A percentile compares a stretch with the other conserved stretches of the same genome.
Conservation (phyloP, 257 asterid genomes). For the Solanum bulbocastanum region DNA sequence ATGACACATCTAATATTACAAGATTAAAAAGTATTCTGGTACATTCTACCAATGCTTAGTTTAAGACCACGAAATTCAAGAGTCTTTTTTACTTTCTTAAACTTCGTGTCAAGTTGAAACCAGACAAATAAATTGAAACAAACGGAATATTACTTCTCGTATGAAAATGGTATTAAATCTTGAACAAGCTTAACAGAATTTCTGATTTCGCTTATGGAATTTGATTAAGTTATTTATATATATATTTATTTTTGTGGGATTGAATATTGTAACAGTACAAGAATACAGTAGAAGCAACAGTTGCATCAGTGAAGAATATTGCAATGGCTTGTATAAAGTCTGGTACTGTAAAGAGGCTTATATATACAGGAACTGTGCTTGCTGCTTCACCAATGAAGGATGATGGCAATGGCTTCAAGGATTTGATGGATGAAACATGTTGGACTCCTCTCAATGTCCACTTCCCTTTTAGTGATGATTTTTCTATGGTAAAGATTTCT, state of each 20-base stretch:
- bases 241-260: not conserved
- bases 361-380: conserved; percentile 20
- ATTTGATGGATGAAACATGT: conserved; percentile 29
- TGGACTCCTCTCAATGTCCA: conserved; percentile 32
- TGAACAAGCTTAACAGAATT: too few species aligned
- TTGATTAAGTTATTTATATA: too few species aligned
- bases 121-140: not conserved
- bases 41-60: not conserved
- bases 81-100: not conserved
- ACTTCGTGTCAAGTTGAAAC: not conserved
- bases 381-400: conserved; percentile 31
- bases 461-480: not conserved
- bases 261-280: conserved; percentile 5
- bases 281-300: conserved; percentile 16
- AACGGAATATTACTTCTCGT: not conserved
- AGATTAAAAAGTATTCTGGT: not conserved
- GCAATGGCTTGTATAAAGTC: conserved; percentile 18
- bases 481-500: not conserved
- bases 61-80: not conserved
- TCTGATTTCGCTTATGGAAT: too few species aligned
- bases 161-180: not conserved
- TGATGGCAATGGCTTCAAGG: conserved; percentile 22
- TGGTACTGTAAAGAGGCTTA: conserved; percentile 18
- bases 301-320: conserved; percentile 20
- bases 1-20: not conserved